These are phyloP conservation scores for Artemisia tridentata DNA, from an alignment of 129 eudicot genomes.

Conservation along the genomic window DNA sequence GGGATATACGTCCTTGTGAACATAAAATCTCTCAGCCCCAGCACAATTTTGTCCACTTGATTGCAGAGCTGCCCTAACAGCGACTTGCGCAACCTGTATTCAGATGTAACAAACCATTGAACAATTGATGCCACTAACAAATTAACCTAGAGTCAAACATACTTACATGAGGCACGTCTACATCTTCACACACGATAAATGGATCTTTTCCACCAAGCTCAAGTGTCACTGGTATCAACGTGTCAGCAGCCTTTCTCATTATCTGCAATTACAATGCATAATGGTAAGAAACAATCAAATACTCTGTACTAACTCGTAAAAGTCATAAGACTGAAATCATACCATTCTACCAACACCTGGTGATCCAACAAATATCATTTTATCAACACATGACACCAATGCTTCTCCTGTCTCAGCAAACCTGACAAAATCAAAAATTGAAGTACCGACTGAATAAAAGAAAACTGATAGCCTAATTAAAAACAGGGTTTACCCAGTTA, in stretches of 20 bases:
- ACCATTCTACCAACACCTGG: constrained; percentile 98
- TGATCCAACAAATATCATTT: constrained; percentile 95
- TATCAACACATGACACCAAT: constrained; percentile 92
- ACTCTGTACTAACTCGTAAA: not conserved
- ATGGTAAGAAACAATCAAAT: not conserved
- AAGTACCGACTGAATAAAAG: not conserved
- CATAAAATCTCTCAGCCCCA: constrained; percentile 97
- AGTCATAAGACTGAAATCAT: constrained; percentile 22
- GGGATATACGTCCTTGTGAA: constrained; percentile 71
- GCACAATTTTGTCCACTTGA: constrained; percentile 99
- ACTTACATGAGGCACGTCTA: constrained; percentile 80
- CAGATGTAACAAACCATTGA: constrained; percentile 18
- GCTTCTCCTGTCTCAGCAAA: constrained; percentile 99
- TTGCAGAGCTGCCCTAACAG: constrained; percentile 92
- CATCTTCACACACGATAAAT: constrained; percentile 97
- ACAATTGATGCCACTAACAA: constrained; percentile 11
- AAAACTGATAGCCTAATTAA: constrained; percentile 12
- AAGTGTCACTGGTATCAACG: constrained; percentile 91
- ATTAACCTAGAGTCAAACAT: constrained; percentile 19
- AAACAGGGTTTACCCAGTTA: constrained; percentile 74
- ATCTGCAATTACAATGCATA: constrained; percentile 43
- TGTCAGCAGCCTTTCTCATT: constrained; percentile 92
- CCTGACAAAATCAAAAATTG: constrained; percentile 42
- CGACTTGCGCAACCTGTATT: constrained; percentile 94
- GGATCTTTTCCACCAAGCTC: constrained; percentile 99